Percentiles rank a stretch among this genome's conserved stretches.
Evolutionary conservation across 75 land plant species (phyloP).

Genomic region (Cunninghamia lanceolata): DNA sequence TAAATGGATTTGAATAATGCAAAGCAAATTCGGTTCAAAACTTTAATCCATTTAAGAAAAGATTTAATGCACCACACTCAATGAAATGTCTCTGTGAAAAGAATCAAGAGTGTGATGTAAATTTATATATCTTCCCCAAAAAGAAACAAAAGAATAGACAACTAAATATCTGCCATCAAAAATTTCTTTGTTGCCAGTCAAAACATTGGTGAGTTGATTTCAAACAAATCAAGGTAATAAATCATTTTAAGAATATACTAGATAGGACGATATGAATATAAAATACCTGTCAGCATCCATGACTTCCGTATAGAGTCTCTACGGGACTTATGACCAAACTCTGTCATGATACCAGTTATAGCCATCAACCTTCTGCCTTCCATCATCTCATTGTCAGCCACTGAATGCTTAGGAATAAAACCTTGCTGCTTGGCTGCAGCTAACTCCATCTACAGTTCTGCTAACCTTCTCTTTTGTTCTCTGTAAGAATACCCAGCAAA

Average conservation of each 20-base stretch:
- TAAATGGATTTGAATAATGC: neutral
- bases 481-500: conserved; percentile 14
- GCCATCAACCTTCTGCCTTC: conserved; percentile 35
- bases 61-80: neutral
- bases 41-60: neutral
- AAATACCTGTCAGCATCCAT: conserved; percentile 73
- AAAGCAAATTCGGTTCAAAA: neutral
- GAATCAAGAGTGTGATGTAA: neutral
- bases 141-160: neutral
- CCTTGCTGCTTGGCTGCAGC: conserved; percentile 53
- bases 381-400: conserved; percentile 22
- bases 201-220: neutral
- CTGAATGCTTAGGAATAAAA: conserved; percentile 27
- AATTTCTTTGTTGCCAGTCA: neutral
- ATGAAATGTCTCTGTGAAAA: neutral
- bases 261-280: neutral
- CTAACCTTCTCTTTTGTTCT: conserved; percentile 48
- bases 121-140: neutral
- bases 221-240: neutral
- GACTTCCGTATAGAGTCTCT: conserved; percentile 66
- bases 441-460: conserved; percentile 47
- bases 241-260: neutral
- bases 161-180: no score
- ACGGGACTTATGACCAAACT: conserved; percentile 42
- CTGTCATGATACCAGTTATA: conserved; percentile 66